phyloP scores from a whole-genome alignment of 257 asterid species.

The Nicotiana knightiana region DNA sequence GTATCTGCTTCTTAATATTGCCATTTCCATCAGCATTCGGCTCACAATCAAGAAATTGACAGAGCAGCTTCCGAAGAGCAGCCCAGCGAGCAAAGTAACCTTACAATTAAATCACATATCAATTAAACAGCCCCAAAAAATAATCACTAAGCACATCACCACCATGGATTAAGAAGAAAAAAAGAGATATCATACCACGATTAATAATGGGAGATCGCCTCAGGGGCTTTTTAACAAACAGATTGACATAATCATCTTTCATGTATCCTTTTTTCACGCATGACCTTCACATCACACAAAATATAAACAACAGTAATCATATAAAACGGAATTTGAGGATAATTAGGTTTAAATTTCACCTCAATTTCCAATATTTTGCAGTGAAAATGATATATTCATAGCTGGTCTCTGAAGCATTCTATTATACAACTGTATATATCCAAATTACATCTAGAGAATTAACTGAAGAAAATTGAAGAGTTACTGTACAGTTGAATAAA shows the following conservation, averaged over 20 bases:
- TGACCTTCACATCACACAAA: conserved; percentile 41
- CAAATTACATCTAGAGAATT: neutral
- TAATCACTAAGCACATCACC: conserved; percentile 6
- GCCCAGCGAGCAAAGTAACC: conserved; percentile 97
- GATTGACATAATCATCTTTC: conserved; percentile 73
- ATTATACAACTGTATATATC: neutral
- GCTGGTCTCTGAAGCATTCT: neutral
- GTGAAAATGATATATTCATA: neutral
- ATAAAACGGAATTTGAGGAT: neutral
- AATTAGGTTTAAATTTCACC: neutral
- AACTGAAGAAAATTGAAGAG: neutral
- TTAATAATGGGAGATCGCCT: conserved; percentile 94
- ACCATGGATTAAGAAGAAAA: conserved; percentile 1
- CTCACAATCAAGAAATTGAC: conserved; percentile 67
- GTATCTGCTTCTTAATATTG: conserved; percentile 61
- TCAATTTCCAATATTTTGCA: neutral
- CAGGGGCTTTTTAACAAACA: conserved; percentile 75
- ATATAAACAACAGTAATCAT: neutral
- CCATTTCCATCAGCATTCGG: conserved; percentile 30
- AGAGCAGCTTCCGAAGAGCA: conserved; percentile 68
- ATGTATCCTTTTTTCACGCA: conserved; percentile 87
- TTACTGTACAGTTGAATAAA: neutral
- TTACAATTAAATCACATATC: conserved; percentile 12
- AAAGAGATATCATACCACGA: conserved; percentile 49
- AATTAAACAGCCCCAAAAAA: conserved; percentile 5